These are phyloP conservation scores for Zygoascus meyerae DNA, from an alignment of 1,139 yeast genomes.

Conservation along the genomic window DNA sequence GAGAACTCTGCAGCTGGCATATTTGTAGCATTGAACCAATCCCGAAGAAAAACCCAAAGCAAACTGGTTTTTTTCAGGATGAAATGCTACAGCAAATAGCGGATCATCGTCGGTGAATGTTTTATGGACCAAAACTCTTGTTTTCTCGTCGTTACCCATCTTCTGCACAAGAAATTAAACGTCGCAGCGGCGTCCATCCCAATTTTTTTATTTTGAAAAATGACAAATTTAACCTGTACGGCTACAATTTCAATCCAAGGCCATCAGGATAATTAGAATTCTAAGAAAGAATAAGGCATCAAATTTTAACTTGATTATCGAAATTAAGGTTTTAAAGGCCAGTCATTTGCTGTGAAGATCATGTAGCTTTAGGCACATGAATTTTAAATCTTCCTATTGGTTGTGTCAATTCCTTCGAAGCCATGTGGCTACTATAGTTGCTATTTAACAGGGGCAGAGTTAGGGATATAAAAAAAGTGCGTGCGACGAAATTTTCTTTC, in stretches of 20 bases:
- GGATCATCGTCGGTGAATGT: slow-evolving; percentile 39
- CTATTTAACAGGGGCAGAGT: not conserved
- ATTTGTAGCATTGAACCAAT: slow-evolving; percentile 44
- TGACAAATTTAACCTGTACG: no score
- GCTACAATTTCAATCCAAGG: no score
- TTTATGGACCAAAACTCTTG: slow-evolving; percentile 21
- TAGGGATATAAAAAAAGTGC: not conserved
- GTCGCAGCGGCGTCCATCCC: no score
- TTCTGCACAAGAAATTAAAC: not conserved
- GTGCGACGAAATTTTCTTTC: slow-evolving; percentile 2
- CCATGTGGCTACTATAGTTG: no score
- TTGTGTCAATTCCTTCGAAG: not conserved
- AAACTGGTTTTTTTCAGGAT: slow-evolving; percentile 63
- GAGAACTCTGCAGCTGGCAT: slow-evolving; percentile 34
- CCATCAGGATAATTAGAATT: no score
- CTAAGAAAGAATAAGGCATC: no score
- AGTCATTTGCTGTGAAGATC: no score
- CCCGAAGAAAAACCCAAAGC: slow-evolving; percentile 79
- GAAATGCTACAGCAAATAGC: slow-evolving; percentile 71
- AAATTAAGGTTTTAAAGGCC: no score
- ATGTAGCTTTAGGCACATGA: not conserved
- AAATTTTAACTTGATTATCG: no score
- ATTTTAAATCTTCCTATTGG: not conserved
- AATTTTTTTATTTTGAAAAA: no score
- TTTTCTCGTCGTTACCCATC: slow-evolving; percentile 1